Percentiles rank a stretch among this genome's conserved stretches.
Evolutionary conservation across 352 stramenopile genomes (phyloP).

Genomic region (Phytophthora hibernalis): DNA sequence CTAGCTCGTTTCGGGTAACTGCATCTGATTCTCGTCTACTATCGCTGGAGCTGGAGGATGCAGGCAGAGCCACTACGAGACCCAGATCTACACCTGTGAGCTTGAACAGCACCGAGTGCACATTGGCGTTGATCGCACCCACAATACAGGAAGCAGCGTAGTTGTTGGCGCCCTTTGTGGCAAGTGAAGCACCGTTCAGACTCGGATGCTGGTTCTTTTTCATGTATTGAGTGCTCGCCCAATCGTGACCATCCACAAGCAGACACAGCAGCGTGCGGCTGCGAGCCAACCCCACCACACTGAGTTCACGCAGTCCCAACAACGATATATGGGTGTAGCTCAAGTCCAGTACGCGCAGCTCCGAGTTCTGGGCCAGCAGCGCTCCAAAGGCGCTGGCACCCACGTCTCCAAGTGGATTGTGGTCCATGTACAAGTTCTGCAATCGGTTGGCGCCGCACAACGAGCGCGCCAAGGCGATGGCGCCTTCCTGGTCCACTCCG

Average conservation of each 20-base stretch:
- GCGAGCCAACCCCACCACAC: conserved; percentile 65
- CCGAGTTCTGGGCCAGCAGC: conserved; percentile 72
- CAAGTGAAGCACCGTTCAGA: conserved; percentile 69
- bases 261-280: conserved; percentile 72
- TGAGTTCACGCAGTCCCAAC: conserved; percentile 74
- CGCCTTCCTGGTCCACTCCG: conserved; percentile 70
- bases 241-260: conserved; percentile 84
- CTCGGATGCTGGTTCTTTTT: conserved; percentile 62
- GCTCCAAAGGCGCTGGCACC: conserved; percentile 73
- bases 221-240: conserved; percentile 86
- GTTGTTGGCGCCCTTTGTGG: conserved; percentile 69
- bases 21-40: conserved; percentile 47
- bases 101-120: conserved; percentile 72
- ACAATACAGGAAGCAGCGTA: conserved; percentile 81
- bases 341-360: conserved; percentile 77
- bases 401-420: conserved; percentile 84
- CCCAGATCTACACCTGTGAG: conserved; percentile 79
- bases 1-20: conserved; percentile 61
- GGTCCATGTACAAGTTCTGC: conserved; percentile 88
- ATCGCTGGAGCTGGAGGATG: conserved; percentile 15
- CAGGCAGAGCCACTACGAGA: conserved; percentile 48
- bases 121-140: conserved; percentile 75
- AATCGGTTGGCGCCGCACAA: conserved; percentile 56
- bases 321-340: conserved; percentile 87
- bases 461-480: conserved; percentile 71